These are phyloP conservation scores for Thalassiosira hispida DNA, from an alignment of 352 stramenopile genomes.

Conservation along the genomic window DNA sequence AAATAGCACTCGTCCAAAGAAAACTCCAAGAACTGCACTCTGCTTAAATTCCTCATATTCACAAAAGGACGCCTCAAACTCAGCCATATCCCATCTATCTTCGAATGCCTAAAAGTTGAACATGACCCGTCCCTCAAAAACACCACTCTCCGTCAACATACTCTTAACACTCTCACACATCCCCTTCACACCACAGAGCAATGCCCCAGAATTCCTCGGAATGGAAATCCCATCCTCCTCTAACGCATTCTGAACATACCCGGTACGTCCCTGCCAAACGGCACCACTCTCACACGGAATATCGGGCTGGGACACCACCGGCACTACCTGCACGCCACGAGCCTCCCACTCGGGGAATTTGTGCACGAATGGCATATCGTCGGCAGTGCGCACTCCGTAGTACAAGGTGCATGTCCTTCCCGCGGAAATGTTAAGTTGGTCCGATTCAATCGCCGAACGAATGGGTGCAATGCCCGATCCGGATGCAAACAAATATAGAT, in stretches of 20 bases:
- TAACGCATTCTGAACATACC: constrained; percentile 86
- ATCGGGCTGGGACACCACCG: constrained; percentile 69
- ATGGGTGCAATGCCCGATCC: constrained; percentile 86
- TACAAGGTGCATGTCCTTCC: constrained; percentile 82
- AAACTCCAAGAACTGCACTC: too few species aligned
- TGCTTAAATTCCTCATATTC: too few species aligned
- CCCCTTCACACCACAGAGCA: constrained; percentile 86
- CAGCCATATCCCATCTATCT: too few species aligned
- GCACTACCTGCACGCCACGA: constrained; percentile 78
- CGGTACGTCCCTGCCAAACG: constrained; percentile 74
- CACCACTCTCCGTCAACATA: constrained; percentile 78
- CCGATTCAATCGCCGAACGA: constrained; percentile 84
- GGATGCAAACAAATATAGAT: constrained; percentile 83
- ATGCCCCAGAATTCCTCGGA: constrained; percentile 83
- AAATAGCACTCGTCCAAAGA: too few species aligned
- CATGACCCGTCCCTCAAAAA: constrained; percentile 86
- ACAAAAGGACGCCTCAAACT: too few species aligned
- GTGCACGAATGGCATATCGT: constrained; percentile 83
- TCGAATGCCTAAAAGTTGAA: constrained; percentile 88
- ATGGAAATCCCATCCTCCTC: constrained; percentile 85
- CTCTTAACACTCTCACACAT: constrained; percentile 85
- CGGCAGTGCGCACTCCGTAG: constrained; percentile 79
- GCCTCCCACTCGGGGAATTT: constrained; percentile 83
- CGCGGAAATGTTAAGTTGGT: constrained; percentile 54
- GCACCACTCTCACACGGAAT: constrained; percentile 30